Evolutionary conservation across 176 grass and related monocot genomes (phyloP).

Genomic region (Lolium perenne): DNA sequence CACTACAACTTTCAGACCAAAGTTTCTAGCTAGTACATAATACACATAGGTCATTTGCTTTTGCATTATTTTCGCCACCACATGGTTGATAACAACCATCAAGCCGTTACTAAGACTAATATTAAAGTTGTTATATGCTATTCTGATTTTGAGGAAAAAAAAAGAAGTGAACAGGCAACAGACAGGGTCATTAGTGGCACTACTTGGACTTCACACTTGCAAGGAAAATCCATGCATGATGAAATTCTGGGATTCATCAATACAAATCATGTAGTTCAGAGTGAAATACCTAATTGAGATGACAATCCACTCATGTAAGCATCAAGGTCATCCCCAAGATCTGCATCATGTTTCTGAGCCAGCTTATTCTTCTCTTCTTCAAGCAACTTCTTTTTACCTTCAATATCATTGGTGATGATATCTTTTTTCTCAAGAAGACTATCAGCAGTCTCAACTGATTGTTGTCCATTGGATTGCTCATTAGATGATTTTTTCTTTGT

Average conservation of each 20-base stretch:
- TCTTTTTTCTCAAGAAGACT: slow-evolving; percentile 95
- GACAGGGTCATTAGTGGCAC: slow-evolving; percentile 1
- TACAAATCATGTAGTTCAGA: slow-evolving; percentile 6
- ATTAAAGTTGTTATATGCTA: neutral
- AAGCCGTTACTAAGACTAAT: neutral
- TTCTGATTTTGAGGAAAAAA: neutral
- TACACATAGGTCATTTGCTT: neutral
- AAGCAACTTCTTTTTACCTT: slow-evolving; percentile 76
- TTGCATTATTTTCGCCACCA: slow-evolving; percentile 12
- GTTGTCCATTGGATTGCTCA: slow-evolving; percentile 62
- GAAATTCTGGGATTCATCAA: slow-evolving; percentile 14
- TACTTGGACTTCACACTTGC: slow-evolving; percentile 7
- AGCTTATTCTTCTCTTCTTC: slow-evolving; percentile 78
- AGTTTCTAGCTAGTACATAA: neutral
- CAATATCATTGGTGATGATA: slow-evolving; percentile 68
- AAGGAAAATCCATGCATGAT: slow-evolving; percentile 34
- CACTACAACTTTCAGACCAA: neutral
- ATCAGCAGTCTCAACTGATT: slow-evolving; percentile 92
- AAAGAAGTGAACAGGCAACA: neutral
- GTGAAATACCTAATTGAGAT: slow-evolving; percentile 83
- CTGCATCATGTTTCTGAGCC: slow-evolving; percentile 39
- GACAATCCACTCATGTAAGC: slow-evolving; percentile 94
- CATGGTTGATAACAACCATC: slow-evolving; percentile 10
- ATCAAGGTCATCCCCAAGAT: slow-evolving; percentile 90
- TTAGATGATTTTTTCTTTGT: slow-evolving; percentile 74